phyloP scores from a whole-genome alignment of 768 basidiomycete species.

The Lentinus tigrinus region DNA sequence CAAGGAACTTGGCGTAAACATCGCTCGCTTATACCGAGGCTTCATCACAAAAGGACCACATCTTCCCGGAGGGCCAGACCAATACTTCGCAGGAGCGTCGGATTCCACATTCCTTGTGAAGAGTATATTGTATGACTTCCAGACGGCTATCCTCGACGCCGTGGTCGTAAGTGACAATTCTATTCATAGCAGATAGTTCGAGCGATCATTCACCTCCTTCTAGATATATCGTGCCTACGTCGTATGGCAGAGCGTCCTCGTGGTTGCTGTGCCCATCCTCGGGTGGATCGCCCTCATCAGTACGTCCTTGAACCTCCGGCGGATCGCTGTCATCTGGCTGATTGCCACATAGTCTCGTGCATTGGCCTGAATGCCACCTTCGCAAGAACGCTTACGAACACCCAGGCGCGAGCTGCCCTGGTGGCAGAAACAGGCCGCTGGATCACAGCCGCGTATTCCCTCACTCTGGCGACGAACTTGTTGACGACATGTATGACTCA shows the following conservation, averaged over 20 bases:
- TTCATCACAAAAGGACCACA: conserved; percentile 10
- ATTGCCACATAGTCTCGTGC: conserved; percentile 14
- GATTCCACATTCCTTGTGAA: conserved; percentile 15
- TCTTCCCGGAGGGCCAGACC: conserved; percentile 3
- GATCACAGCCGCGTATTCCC: conserved; percentile 34
- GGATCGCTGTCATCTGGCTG: background rate
- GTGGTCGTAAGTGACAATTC: conserved; percentile 16
- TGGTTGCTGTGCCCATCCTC: conserved; percentile 29
- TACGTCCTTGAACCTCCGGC: conserved; percentile 2
- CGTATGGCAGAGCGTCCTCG: conserved; percentile 30
- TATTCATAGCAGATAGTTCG: background rate
- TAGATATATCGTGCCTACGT: conserved; percentile 25
- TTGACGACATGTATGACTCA: conserved; percentile 29
- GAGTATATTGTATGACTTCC: conserved; percentile 19
- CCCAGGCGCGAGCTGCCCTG: conserved; percentile 23
- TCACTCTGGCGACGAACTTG: conserved; percentile 34
- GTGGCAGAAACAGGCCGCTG: conserved; percentile 26
- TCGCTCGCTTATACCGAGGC: conserved; percentile 9
- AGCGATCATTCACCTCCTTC: background rate
- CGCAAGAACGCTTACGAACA: conserved; percentile 13
- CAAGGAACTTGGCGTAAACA: conserved; percentile 20
- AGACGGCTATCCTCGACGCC: conserved; percentile 22
- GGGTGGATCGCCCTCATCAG: conserved; percentile 29
- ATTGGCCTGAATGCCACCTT: conserved; percentile 15
- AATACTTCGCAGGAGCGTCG: conserved; percentile 9